Conservation (phyloP, 2,329 filamentous ascomycete genomes). For the Nothophaeocryptopus gaeumannii region DNA sequence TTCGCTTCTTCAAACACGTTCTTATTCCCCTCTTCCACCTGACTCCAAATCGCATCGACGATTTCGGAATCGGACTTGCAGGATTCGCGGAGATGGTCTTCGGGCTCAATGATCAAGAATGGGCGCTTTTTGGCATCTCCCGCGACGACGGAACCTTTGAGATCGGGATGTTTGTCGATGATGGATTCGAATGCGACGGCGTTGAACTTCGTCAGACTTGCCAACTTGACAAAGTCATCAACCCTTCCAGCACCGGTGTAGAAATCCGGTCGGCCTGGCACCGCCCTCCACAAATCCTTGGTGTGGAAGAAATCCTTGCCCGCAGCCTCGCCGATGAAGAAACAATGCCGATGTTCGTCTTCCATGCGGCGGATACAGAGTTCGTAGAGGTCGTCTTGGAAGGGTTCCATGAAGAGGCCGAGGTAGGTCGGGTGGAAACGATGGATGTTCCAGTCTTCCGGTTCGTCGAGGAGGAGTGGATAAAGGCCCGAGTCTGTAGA, state of each 20-base stretch:
- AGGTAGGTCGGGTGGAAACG: slow-evolving; percentile 11
- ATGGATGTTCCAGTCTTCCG: slow-evolving; percentile 17
- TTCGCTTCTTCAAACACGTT: slow-evolving; percentile 13
- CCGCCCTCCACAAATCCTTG: slow-evolving; percentile 13
- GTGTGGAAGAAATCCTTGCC: slow-evolving; percentile 13
- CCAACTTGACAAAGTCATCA: slow-evolving; percentile 22
- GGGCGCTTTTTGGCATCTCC: slow-evolving; percentile 8
- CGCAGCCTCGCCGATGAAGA: slow-evolving; percentile 5
- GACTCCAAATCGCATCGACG: slow-evolving; percentile 11
- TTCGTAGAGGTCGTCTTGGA: slow-evolving; percentile 13
- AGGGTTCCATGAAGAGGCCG: slow-evolving; percentile 7
- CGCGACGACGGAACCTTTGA: slow-evolving; percentile 12
- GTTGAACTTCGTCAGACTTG: slow-evolving; percentile 21
- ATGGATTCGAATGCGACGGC: slow-evolving; percentile 17
- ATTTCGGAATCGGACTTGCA: too few species aligned
- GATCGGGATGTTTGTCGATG: slow-evolving; percentile 6
- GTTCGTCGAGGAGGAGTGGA: slow-evolving; percentile 11
- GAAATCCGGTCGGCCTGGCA: slow-evolving; percentile 9
- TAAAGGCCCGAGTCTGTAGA: slow-evolving; percentile 15
- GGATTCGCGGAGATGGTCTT: too few species aligned
- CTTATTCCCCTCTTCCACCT: slow-evolving; percentile 15
- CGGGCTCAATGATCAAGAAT: slow-evolving; percentile 16
- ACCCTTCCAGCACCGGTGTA: slow-evolving; percentile 12
- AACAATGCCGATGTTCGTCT: slow-evolving; percentile 9
- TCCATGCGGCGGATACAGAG: slow-evolving; percentile 8